Percentiles rank a stretch among this genome's conserved stretches.
These are phyloP conservation scores for Fusarium anguioides DNA, from an alignment of 2,329 filamentous ascomycete species.

Conservation along the genomic window DNA sequence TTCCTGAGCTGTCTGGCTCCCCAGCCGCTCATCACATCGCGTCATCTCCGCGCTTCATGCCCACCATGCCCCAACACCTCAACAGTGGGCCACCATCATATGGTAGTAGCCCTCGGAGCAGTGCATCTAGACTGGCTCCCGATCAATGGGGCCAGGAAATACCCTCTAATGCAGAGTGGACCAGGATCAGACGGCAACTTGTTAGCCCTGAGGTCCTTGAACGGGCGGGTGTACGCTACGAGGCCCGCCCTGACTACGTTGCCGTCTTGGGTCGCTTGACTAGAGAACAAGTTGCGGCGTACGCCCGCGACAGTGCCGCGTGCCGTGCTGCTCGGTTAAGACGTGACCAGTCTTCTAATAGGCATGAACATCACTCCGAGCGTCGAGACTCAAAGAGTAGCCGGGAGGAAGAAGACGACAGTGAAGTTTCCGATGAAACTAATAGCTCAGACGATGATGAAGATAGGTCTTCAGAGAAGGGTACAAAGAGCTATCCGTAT, in stretches of 20 bases:
- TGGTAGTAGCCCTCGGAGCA: slow-evolving; percentile 47
- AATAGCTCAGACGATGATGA: slow-evolving; percentile 51
- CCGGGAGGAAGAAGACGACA: slow-evolving; percentile 48
- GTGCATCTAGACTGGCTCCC: slow-evolving; percentile 59
- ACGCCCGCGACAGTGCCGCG: slow-evolving; percentile 61
- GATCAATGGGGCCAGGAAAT: slow-evolving; percentile 69
- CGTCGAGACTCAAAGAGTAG: slow-evolving; percentile 51
- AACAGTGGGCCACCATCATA: slow-evolving; percentile 49
- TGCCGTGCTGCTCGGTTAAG: slow-evolving; percentile 55
- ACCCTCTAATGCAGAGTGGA: slow-evolving; percentile 67
- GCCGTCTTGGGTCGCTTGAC: slow-evolving; percentile 67
- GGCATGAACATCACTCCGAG: slow-evolving; percentile 23
- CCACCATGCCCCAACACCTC: slow-evolving; percentile 48
- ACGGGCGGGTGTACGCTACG: slow-evolving; percentile 67
- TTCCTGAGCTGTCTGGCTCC: slow-evolving; percentile 50
- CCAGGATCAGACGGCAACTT: slow-evolving; percentile 64
- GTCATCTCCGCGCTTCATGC: slow-evolving; percentile 55
- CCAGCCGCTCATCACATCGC: slow-evolving; percentile 48
- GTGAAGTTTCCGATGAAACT: slow-evolving; percentile 47
- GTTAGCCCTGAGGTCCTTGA: slow-evolving; percentile 69
- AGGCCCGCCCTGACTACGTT: slow-evolving; percentile 70
- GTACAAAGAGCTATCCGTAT: slow-evolving; percentile 50
- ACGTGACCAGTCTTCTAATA: slow-evolving; percentile 15
- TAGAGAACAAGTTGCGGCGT: slow-evolving; percentile 63
- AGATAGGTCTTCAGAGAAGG: slow-evolving; percentile 48